Base-by-base conservation (phyloP, 192 early-diverging fungal species). In the Paraglomus brasilianum region DNA sequence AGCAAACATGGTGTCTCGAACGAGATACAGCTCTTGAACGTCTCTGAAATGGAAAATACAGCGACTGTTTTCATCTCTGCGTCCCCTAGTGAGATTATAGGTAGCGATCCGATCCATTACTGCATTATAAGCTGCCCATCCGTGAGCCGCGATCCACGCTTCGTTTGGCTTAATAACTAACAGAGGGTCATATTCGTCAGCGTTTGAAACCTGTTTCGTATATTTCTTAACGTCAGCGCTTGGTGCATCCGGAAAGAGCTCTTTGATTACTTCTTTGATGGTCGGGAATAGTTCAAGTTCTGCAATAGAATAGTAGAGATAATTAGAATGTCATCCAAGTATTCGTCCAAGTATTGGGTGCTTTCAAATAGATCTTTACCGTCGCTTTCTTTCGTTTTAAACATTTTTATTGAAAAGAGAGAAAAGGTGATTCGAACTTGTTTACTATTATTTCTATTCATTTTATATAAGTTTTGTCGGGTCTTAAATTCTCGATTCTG, bases 291-390 rank as follows among this genome's bases (percentile, higher is more conserved):
- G 24, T 22, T 58, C 36, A 58, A 40, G 17, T 58, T 58, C 56
- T 58, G 7, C 38, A 59, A 59, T 59, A 30, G 36, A 39, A 59
- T 41, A 41, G 38, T 39, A 59, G 57, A 59, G 42, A 59, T 39
- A 21, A 59, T 41, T 59, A 59, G 57, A 59, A 59, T 59, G 40
- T 30, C 30, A 3, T 59, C 42, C 15, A 59, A 59, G 39, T 30
- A 59, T 59, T 42, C 30, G 30, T 59, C 42, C 15, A 59, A 59
- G 39, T 30, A 59, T 59, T 42, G n/a, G 11, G 42, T 38, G 38
- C 38, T 42, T 59, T 30, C 6, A 59, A 59, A 59, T 59, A 59
- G 38, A 59, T 41, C 42, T 59, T 59, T 59, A 38, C 57, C 30
- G 11, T 41, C 19, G 22, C 36, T 55, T 5, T 6, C 52, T 15